Base-by-base conservation (phyloP, 495 filamentous ascomycete genomes). In the Penicillium maclennaniae region DNA sequence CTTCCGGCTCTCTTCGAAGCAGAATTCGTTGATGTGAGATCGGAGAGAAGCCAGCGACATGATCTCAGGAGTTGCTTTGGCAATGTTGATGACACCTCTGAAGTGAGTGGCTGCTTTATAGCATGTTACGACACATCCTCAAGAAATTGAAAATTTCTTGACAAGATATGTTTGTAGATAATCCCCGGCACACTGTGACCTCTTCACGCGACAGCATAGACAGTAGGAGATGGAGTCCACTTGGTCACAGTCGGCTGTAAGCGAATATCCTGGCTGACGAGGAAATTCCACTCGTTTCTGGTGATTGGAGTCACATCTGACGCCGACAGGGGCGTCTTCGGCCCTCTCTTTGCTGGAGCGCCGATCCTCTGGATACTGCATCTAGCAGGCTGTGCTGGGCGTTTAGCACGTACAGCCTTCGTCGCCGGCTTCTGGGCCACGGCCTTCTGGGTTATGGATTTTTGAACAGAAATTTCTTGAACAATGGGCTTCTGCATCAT, bases 271-370 rank as follows among this genome's bases (percentile, higher is more conserved):
- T 69, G 49, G 12, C 58, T 60, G 16, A 72, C 61, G 15, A 77
- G 62, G 12, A 76, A 62, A 47, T 77, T 77, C 74, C 74, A 77
- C 56, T 77, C 74, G 43, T 74, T 75, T 10, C 69, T 54, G 1
- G 74, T 77, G 53, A 75, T 77, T 5, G 74, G 74, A 0, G 73
- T 76, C 15, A 76, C 73, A 58, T 77, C 73, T 10, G 73, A 75
- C 6, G 73, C 70, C 0, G 74, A 76, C 47, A 70, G 46, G 4
- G 74, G 74, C 2, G 74, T 77, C 50, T 74, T 76, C 5, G 74
- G 72, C 1, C 66, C 74, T 12, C 72, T 67, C 37, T 64, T 70
- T 20, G 50, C 40, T 4, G 60, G n/a, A 44, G 45, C 31, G 9
- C n/a, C 6, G 37, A 43, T 38, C 46, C 49, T 28, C 17, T 47